These are phyloP conservation scores for Flaveria ramosissima DNA, from an alignment of 129 eudicot species.

Conservation along the genomic window DNA sequence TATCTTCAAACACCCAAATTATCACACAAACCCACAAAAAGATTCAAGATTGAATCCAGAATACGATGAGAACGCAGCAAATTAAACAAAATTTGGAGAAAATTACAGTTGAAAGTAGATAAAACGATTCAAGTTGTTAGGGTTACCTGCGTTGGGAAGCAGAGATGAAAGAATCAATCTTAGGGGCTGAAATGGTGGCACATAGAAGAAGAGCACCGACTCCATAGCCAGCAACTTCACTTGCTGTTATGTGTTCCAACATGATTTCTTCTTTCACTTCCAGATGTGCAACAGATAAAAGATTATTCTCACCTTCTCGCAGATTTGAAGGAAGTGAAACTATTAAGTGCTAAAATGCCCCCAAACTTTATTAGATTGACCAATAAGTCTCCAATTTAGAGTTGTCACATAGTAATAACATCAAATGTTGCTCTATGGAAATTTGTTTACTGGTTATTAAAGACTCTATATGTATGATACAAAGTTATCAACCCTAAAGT, in stretches of 20 bases:
- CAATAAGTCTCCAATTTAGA: slow-evolving; percentile 4
- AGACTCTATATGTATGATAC: no score
- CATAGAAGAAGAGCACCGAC: slow-evolving; percentile 74
- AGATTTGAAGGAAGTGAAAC: slow-evolving; percentile 6
- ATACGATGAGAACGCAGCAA: not conserved
- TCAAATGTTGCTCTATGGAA: no score
- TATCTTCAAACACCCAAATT: not conserved
- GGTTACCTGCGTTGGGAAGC: slow-evolving; percentile 86
- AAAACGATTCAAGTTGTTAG: not conserved
- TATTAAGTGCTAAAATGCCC: slow-evolving; percentile 14
- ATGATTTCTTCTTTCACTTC: slow-evolving; percentile 15
- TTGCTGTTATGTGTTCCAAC: slow-evolving; percentile 83
- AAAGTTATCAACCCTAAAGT: no score
- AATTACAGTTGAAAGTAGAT: not conserved
- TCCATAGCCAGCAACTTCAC: slow-evolving; percentile 84
- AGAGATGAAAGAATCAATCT: slow-evolving; percentile 70
- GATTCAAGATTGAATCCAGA: slow-evolving; percentile 13
- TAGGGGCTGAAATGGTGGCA: slow-evolving; percentile 87
- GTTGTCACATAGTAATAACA: no score
- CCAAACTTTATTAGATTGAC: slow-evolving; percentile 4
- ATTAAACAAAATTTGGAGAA: not conserved
- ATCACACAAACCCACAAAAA: not conserved
- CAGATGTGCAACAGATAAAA: not conserved
- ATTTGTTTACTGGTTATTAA: no score
- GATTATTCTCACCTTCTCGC: slow-evolving; percentile 23